Percentiles rank a stretch among this genome's conserved stretches.
phyloP scores from a whole-genome alignment of 306 rosid genomes.

The Vicia villosa region DNA sequence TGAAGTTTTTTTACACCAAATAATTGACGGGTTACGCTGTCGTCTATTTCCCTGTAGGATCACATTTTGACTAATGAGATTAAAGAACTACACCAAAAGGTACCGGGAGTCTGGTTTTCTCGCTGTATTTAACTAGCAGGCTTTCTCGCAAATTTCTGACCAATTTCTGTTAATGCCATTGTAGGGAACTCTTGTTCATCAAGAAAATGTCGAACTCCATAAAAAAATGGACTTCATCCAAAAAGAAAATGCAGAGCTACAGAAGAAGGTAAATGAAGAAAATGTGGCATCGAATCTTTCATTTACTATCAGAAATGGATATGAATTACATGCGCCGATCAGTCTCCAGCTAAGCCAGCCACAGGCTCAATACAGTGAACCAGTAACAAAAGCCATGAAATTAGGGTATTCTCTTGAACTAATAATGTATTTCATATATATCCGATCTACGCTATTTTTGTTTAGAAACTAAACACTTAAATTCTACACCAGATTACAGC shows the following conservation, averaged over 20 bases:
- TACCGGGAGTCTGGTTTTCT: slow-evolving; percentile 26
- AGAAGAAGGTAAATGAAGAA: slow-evolving; percentile 51
- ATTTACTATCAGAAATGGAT: slow-evolving; percentile 45
- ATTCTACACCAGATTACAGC: slow-evolving; percentile 65
- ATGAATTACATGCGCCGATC: slow-evolving; percentile 51
- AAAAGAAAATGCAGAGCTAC: slow-evolving; percentile 59
- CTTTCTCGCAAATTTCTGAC: slow-evolving; percentile 18
- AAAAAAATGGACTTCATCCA: slow-evolving; percentile 51
- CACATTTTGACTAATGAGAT: no score
- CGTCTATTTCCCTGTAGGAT: slow-evolving; percentile 33
- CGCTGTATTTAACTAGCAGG: slow-evolving; percentile 16
- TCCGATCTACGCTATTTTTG: neutral
- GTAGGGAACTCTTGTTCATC: slow-evolving; percentile 60
- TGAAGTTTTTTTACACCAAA: slow-evolving; percentile 8
- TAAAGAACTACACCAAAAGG: slow-evolving; percentile 23
- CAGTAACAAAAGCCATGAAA: slow-evolving; percentile 48
- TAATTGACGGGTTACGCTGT: slow-evolving; percentile 10
- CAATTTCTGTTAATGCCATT: slow-evolving; percentile 31
- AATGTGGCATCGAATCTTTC: slow-evolving; percentile 30
- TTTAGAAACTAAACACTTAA: slow-evolving; percentile 9
- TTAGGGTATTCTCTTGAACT: slow-evolving; percentile 65
- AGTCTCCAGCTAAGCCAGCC: slow-evolving; percentile 82
- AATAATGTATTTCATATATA: slow-evolving; percentile 18
- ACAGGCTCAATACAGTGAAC: slow-evolving; percentile 53
- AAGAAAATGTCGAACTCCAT: slow-evolving; percentile 54